Evolutionary conservation across 2,329 filamentous ascomycete species (phyloP).

Genomic region (Epichloe coenophiala): DNA sequence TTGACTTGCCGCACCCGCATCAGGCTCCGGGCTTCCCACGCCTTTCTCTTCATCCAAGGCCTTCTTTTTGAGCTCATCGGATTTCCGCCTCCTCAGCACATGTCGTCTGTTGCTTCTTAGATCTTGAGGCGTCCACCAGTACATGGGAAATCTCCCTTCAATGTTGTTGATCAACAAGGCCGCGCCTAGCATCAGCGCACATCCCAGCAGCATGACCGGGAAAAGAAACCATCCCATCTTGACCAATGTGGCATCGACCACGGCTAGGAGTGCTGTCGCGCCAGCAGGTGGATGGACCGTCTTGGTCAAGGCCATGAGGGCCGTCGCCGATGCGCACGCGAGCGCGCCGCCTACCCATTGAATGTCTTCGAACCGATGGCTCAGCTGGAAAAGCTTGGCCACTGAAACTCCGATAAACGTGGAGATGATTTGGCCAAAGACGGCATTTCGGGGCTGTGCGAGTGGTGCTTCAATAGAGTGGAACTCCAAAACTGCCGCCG

Average conservation of each 20-base stretch:
- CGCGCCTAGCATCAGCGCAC: slow-evolving; percentile 44
- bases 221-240: slow-evolving; percentile 56
- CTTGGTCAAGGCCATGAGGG: slow-evolving; percentile 55
- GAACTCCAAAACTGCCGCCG: slow-evolving; percentile 63
- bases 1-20: slow-evolving; percentile 7
- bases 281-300: slow-evolving; percentile 64
- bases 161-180: slow-evolving; percentile 59
- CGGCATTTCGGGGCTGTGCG: slow-evolving; percentile 56
- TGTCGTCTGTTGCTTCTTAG: slow-evolving; percentile 8
- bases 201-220: slow-evolving; percentile 47
- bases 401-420: slow-evolving; percentile 47
- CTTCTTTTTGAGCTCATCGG: slow-evolving; percentile 3
- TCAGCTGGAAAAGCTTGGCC: slow-evolving; percentile 50
- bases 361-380: slow-evolving; percentile 31
- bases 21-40: not conserved
- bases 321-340: slow-evolving; percentile 48
- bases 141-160: slow-evolving; percentile 50
- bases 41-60: slow-evolving; percentile 6
- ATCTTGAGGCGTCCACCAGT: slow-evolving; percentile 51
- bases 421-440: slow-evolving; percentile 54
- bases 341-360: slow-evolving; percentile 53
- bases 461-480: slow-evolving; percentile 59
- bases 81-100: slow-evolving; percentile 4
- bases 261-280: slow-evolving; percentile 57
- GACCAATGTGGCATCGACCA: slow-evolving; percentile 40